These are phyloP conservation scores for Trifolium fragiferum DNA, from an alignment of 306 rosid genomes.

Conservation along the genomic window DNA sequence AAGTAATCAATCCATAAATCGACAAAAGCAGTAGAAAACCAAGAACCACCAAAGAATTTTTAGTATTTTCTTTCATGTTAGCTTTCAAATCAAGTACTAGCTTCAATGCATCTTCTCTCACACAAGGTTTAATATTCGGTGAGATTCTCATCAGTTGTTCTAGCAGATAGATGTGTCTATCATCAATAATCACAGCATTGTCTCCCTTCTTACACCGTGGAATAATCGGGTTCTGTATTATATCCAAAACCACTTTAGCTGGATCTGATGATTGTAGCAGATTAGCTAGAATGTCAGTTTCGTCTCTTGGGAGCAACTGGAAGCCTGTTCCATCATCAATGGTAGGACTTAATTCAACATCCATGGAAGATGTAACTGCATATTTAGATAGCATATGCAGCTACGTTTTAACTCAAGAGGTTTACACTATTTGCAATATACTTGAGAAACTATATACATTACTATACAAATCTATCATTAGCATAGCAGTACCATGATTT, in stretches of 20 bases:
- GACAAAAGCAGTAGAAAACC: not conserved
- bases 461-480: no score
- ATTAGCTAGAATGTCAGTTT: not conserved
- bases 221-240: conserved; percentile 41
- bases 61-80: not conserved
- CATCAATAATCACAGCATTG: conserved; percentile 18
- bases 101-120: conserved; percentile 18
- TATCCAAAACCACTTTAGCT: conserved; percentile 52
- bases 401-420: no score
- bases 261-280: conserved; percentile 45
- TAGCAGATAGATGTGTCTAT: conserved; percentile 26
- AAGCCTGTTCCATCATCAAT: conserved; percentile 11
- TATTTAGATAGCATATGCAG: not conserved
- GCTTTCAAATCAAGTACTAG: conserved; percentile 12
- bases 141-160: conserved; percentile 6
- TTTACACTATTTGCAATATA: no score
- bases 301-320: not conserved
- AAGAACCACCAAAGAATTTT: not conserved
- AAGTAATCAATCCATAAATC: not conserved
- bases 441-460: no score
- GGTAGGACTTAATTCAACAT: not conserved
- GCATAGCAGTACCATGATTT: no score
- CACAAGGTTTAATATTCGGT: conserved; percentile 2
- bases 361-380: not conserved
- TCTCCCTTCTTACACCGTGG: conserved; percentile 38